Evolutionary conservation across 768 basidiomycete genomes (phyloP).

Genomic region (Pleurotus cornucopiae): DNA sequence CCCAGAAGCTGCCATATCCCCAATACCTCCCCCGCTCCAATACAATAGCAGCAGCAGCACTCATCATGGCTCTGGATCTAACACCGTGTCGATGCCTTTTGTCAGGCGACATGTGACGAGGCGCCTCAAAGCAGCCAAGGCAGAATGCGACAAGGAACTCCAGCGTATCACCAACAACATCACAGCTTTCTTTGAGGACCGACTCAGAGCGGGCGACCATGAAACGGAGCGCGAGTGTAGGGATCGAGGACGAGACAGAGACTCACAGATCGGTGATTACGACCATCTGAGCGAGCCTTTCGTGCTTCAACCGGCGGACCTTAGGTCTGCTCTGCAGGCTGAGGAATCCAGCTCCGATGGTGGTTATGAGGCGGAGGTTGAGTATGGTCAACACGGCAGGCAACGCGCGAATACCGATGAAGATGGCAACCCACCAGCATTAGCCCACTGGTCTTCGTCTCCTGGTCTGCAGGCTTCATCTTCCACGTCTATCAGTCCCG

Average conservation of each 20-base stretch:
- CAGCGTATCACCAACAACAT: conserved; percentile 92
- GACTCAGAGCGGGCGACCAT: conserved; percentile 73
- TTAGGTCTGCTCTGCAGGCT: conserved; percentile 50
- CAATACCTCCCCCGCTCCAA: conserved; percentile 42
- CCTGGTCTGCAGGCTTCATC: conserved; percentile 59
- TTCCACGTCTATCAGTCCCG: conserved; percentile 63
- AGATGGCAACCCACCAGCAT: conserved; percentile 31
- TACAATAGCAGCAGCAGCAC: conserved; percentile 30
- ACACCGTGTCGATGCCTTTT: conserved; percentile 88
- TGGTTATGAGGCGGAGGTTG: conserved; percentile 77
- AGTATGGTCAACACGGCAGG: conserved; percentile 61
- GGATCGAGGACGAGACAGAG: conserved; percentile 43
- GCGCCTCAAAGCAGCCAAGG: conserved; percentile 90
- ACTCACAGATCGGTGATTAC: conserved; percentile 51
- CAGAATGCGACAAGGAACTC: conserved; percentile 95
- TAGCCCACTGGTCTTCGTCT: conserved; percentile 52
- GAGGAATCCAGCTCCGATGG: conserved; percentile 80
- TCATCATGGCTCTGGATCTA: conserved; percentile 49
- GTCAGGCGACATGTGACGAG: conserved; percentile 91
- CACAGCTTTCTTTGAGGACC: conserved; percentile 91
- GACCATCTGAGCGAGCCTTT: conserved; percentile 62
- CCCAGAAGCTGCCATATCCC: conserved; percentile 58
- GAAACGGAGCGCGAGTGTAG: conserved; percentile 50
- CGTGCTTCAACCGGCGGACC: conserved; percentile 53
- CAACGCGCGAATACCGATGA: conserved; percentile 68